Evolutionary conservation across 2,329 filamentous ascomycete species (phyloP).

Genomic region (Colletotrichum camelliae): DNA sequence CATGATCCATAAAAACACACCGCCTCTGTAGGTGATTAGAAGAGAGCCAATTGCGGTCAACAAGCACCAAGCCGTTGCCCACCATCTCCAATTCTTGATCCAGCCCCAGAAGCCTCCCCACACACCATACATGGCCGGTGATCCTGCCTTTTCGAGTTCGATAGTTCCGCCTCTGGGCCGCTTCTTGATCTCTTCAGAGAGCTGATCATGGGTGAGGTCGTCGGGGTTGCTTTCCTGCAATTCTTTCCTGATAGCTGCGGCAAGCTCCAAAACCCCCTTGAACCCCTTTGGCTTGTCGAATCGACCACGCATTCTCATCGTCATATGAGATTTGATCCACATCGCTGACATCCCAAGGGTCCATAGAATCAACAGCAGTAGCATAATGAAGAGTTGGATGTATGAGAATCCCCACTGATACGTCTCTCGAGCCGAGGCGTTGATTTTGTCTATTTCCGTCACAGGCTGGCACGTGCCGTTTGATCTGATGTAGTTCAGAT

Average conservation of each 20-base stretch:
- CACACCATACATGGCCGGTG: background rate
- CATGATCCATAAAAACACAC: background rate
- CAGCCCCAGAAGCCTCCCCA: background rate
- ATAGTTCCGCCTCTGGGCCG: conserved; percentile 24
- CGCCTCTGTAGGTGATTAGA: background rate
- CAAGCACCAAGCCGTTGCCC: background rate
- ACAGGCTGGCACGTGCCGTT: conserved; percentile 26
- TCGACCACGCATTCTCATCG: background rate
- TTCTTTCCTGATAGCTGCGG: conserved; percentile 7
- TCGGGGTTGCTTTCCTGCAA: conserved; percentile 16
- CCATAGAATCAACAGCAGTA: conserved; percentile 23
- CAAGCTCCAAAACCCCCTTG: conserved; percentile 15
- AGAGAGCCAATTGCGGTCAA: background rate
- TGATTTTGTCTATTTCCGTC: background rate
- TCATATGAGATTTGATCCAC: conserved; percentile 24
- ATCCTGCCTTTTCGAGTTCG: conserved; percentile 9
- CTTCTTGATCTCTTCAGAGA: conserved; percentile 23
- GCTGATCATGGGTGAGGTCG: conserved; percentile 20
- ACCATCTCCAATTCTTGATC: conserved; percentile 12
- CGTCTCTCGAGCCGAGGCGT: background rate
- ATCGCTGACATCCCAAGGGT: conserved; percentile 24
- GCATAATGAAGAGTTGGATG: conserved; percentile 25
- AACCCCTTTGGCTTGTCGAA: conserved; percentile 4
- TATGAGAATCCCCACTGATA: conserved; percentile 33
- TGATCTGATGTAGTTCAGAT: conserved; percentile 13